These are phyloP conservation scores for Boletus sp. DNA, from an alignment of 1,284 basidiomycete species.

Conservation along the genomic window DNA sequence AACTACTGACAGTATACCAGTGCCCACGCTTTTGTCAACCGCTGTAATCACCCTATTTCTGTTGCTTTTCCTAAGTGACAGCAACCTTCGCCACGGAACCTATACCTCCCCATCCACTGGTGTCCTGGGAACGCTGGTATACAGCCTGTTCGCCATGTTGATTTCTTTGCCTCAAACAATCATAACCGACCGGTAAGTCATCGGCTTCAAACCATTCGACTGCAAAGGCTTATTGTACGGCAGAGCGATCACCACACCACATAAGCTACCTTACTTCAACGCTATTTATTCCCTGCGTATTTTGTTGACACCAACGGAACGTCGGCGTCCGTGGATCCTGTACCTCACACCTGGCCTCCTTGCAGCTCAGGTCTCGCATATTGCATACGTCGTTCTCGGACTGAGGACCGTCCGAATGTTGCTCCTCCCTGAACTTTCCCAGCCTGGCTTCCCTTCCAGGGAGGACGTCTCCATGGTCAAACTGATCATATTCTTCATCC, in stretches of 20 bases:
- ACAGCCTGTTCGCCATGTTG: constrained; percentile 65
- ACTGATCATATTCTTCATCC: constrained; percentile 56
- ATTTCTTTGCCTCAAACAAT: constrained; percentile 77
- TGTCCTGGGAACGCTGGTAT: constrained; percentile 58
- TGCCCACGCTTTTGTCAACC: constrained; percentile 71
- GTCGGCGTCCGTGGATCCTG: constrained; percentile 72
- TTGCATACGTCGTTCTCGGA: constrained; percentile 64
- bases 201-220: not conserved
- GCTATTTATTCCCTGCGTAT: constrained; percentile 62
- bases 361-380: constrained; percentile 61
- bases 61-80: constrained; percentile 49
- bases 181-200: constrained; percentile 69
- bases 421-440: constrained; percentile 54
- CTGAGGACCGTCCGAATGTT: constrained; percentile 62
- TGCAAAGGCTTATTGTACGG: not conserved
- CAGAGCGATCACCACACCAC: constrained; percentile 84
- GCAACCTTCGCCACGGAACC: constrained; percentile 56
- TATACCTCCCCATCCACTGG: constrained; percentile 71
- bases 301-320: constrained; percentile 80
- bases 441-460: constrained; percentile 23
- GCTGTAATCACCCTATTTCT: constrained; percentile 55
- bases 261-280: constrained; percentile 68
- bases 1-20: constrained; percentile 35
- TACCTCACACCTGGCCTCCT: constrained; percentile 85
- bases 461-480: constrained; percentile 46